Conservation (phyloP, 192 early-diverging fungal genomes). For the Glomus cerebriforme region DNA sequence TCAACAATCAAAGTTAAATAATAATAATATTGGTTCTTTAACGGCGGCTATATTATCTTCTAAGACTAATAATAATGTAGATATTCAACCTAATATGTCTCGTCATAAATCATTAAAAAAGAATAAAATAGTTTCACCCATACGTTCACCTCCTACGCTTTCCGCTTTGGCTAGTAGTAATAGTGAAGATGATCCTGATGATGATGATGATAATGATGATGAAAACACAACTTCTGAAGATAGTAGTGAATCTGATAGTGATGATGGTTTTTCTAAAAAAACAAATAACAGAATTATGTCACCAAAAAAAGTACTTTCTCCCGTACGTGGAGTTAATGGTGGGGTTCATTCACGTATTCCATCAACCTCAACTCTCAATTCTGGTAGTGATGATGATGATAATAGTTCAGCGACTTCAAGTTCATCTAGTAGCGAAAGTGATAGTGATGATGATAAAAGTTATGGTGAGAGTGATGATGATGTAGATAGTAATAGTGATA, state of each 20-base stretch:
- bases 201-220: background rate
- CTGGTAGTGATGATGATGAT: background rate
- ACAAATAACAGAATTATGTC: background rate
- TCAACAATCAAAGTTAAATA: background rate
- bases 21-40: background rate
- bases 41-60: background rate
- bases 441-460: background rate
- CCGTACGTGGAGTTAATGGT: background rate
- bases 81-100: background rate
- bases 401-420: background rate
- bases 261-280: background rate
- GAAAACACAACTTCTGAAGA: background rate
- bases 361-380: background rate
- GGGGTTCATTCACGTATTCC: background rate
- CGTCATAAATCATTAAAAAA: background rate
- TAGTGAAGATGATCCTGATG: background rate
- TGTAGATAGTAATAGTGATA: background rate
- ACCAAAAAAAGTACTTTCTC: background rate
- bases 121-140: background rate
- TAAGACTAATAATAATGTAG: background rate
- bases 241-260: background rate
- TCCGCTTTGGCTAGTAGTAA: background rate
- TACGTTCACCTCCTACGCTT: background rate
- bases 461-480: background rate
- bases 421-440: background rate